Base-by-base conservation (phyloP, 352 stramenopile species). In the Achlya hypogyna region DNA sequence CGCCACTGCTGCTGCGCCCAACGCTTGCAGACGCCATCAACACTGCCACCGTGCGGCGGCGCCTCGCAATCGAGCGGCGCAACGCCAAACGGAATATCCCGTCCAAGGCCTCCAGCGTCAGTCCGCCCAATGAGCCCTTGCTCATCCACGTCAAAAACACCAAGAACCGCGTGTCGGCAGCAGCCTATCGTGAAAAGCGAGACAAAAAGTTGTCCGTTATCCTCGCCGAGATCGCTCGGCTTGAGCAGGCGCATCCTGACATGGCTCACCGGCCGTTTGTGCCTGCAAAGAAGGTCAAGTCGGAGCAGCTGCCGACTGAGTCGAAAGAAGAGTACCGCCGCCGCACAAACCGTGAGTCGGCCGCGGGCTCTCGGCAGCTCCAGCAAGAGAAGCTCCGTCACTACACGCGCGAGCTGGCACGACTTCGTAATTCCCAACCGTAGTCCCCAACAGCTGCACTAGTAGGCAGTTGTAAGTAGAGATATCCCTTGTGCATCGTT, bases 271-370 rank as follows among this genome's bases (percentile, higher is more conserved):
- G 25, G 8, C 32, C 45, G 16, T 64, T 35, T 35, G 47, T 27
- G 23, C 54, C 54, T 16, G 32, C 54, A 2, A 64, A 64, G 23
- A 35, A 51, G 14, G 20, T 38, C 32, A 64, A 64, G 38, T 51
- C 32, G 31, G 54, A 51, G 28, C 54, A 38, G 10, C 29, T 51
- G 3, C 6, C 32, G 18, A 31, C n/a, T 38, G 54, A 64, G 35
- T 64, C 54, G 20, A 64, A 64, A 27, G 54, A 64, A 28, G 54
- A 64, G 31, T 64, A 64, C 40, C 54, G 54, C 5, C 54, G 54
- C 16, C 54, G 54, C 5, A 64, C 54, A 9, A 64, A 64, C 23
- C 54, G 54, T n/a, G 54, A 64, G 54, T 64, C 54, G 10, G 54
- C 54, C 54, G 54, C 54, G 20, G 35, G 35, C 25, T 64, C 54